These are phyloP conservation scores for Asterophora lycoperdoides DNA, from an alignment of 768 basidiomycete species.

Conservation along the genomic window DNA sequence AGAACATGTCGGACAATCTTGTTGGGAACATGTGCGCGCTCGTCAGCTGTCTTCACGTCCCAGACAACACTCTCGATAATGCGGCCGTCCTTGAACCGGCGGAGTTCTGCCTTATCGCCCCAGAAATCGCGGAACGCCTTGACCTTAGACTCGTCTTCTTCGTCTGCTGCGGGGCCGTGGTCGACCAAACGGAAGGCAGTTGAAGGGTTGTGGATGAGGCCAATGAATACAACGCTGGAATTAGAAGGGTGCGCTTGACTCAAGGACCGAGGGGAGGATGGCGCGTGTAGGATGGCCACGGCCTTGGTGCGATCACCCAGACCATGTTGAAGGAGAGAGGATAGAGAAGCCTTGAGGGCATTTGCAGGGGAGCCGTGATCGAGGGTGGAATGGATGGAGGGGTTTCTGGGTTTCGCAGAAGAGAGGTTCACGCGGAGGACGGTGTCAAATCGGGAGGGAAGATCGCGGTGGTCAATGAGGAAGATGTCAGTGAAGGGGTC, in stretches of 20 bases:
- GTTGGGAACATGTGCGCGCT: constrained; percentile 72
- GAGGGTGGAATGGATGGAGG: constrained; percentile 41
- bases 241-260: constrained; percentile 54
- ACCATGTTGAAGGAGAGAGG: constrained; percentile 51
- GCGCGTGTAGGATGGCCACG: constrained; percentile 54
- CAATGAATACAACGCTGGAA: constrained; percentile 56
- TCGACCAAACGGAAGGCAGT: constrained; percentile 86
- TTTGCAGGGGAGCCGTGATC: constrained; percentile 60
- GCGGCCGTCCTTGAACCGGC: constrained; percentile 93
- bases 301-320: constrained; percentile 71
- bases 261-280: constrained; percentile 39
- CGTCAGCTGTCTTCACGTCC: constrained; percentile 80
- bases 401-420: constrained; percentile 38
- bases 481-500: constrained; percentile 74
- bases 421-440: constrained; percentile 58
- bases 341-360: constrained; percentile 51
- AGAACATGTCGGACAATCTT: constrained; percentile 76
- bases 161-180: constrained; percentile 79
- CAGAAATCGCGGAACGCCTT: constrained; percentile 78
- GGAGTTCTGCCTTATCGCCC: constrained; percentile 88
- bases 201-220: constrained; percentile 67
- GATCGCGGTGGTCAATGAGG: constrained; percentile 62
- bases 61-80: constrained; percentile 96
- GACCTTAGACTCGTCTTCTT: constrained; percentile 44
- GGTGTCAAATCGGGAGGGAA: constrained; percentile 68